Conservation (phyloP, 345 rosid species). For the Populus ilicifolia region DNA sequence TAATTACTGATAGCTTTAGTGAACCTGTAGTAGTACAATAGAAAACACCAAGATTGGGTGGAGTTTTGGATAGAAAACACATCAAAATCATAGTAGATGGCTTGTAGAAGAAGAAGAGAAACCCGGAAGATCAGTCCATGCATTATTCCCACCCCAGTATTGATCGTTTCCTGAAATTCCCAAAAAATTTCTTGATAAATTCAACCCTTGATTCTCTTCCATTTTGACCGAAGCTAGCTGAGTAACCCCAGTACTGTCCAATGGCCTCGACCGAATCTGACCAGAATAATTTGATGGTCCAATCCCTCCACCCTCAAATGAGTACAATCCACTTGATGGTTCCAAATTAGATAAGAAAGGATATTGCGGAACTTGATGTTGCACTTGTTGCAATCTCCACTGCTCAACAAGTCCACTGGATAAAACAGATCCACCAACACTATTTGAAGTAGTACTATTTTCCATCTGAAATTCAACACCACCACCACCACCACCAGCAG, state of each 20-base stretch:
- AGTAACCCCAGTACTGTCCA: constrained; percentile 20
- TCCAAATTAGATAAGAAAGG: constrained; percentile 38
- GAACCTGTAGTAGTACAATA: constrained; percentile 6
- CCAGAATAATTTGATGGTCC: constrained; percentile 21
- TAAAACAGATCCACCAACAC: constrained; percentile 20
- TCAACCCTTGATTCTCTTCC: constrained; percentile 42
- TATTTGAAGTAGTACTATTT: constrained; percentile 12
- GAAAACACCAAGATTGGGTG: neutral
- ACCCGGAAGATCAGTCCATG: constrained; percentile 55
- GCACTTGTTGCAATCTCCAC: constrained; percentile 38
- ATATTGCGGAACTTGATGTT: constrained; percentile 28
- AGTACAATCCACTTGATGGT: constrained; percentile 25
- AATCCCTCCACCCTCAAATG: constrained; percentile 29
- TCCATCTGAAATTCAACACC: constrained; percentile 36
- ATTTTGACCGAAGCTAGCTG: constrained; percentile 27
- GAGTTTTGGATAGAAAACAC: neutral
- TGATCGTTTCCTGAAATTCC: constrained; percentile 42
- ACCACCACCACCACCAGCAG: neutral
- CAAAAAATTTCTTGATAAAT: constrained; percentile 43
- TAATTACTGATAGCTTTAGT: neutral
- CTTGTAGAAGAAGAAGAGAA: constrained; percentile 37
- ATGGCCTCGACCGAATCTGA: constrained; percentile 29
- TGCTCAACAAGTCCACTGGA: constrained; percentile 39
- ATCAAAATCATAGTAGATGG: constrained; percentile 38
- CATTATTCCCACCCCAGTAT: constrained; percentile 35